These are phyloP conservation scores for Gonium pectorale DNA, from an alignment of 139 green algal species.

Conservation along the genomic window DNA sequence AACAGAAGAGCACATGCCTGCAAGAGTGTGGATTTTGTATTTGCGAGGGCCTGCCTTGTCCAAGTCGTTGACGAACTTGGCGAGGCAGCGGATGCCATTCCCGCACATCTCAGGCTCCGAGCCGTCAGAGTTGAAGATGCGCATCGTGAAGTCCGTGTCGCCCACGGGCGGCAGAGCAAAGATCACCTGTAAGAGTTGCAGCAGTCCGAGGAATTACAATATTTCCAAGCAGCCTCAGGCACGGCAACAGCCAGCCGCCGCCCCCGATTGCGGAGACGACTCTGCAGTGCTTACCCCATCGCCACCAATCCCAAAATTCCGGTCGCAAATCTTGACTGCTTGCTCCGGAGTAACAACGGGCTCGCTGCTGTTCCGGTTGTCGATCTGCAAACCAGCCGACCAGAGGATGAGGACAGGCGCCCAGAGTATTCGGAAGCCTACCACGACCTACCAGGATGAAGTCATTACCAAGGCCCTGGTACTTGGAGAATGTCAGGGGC, in stretches of 20 bases:
- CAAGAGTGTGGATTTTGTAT: constrained; percentile 93
- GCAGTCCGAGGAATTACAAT: too few relatives aligned
- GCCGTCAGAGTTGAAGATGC: constrained; percentile 98
- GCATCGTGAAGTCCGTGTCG: constrained; percentile 93
- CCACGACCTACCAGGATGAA: constrained; percentile 90
- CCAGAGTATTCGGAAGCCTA: too few relatives aligned
- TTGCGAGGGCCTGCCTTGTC: constrained; percentile 68
- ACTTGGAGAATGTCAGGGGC: constrained; percentile 89
- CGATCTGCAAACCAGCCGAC: constrained; percentile 86
- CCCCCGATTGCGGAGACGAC: background rate
- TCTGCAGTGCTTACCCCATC: constrained; percentile 91
- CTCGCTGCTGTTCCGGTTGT: constrained; percentile 87
- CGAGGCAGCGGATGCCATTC: constrained; percentile 98
- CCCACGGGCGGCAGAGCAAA: constrained; percentile 87
- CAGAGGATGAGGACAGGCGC: too few relatives aligned
- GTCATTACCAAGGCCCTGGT: constrained; percentile 98
- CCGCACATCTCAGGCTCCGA: constrained; percentile 99
- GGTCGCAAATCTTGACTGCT: constrained; percentile 90
- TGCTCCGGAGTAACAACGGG: constrained; percentile 85
- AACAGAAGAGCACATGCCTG: constrained; percentile 55
- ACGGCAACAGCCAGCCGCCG: background rate
- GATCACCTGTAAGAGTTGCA: constrained; percentile 76
- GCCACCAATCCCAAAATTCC: constrained; percentile 96
- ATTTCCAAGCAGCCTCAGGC: too few relatives aligned
- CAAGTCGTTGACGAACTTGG: constrained; percentile 90